Base-by-base conservation (phyloP, 2,329 filamentous ascomycete species). In the Ophiostoma piceae region DNA sequence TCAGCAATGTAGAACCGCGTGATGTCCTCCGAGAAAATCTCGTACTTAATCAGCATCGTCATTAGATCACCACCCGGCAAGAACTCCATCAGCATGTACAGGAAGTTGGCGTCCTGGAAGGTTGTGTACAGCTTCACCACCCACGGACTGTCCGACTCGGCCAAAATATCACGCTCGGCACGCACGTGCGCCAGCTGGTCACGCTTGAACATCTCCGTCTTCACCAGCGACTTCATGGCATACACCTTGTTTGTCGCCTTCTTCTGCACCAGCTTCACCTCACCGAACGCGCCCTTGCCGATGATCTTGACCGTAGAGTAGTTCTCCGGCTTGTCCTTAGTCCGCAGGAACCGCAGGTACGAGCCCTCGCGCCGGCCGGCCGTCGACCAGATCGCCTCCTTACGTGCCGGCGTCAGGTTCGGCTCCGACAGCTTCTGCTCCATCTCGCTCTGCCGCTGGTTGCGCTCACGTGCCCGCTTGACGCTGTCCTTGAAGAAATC, bases 31-130 rank as follows among this genome's bases (percentile, higher is more conserved):
- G 93, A 96, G 80, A 99, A 99, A 79, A 99, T 97, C 79, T 99
- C 95, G 77, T 99, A 99, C 85, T 98, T 99, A 83, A 99, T 99
- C 75, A 99, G 85, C 95, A 99, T 99, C 3, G 95, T 99, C 95
- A 99, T 99, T 79, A 99, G 81, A 82, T 99, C 95, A 79, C 95
- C 95, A 79, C 95, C 95, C 8, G 95, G 95, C 79, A 99, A 86
- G 81, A 98, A 99, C 81, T 99, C 95, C 95, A 99, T 99, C 72
- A 99, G 85, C 90, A 99, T 95, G 83, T 99, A 99, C 47, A 99
- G 84, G 82, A 97, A 99, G 74, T 95, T 94, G 65, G 87, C 86
- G 78, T 99, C 95, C 81, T 99, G 95, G 84, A 99, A 99, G 0
- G 95, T 98, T 14, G 95, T 97, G 82, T 92, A 96, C 73, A 99